A percentile compares a stretch with the other conserved stretches of the same genome.
Conservation (phyloP, 352 stramenopile species). For the Thalassiosira exigua region DNA sequence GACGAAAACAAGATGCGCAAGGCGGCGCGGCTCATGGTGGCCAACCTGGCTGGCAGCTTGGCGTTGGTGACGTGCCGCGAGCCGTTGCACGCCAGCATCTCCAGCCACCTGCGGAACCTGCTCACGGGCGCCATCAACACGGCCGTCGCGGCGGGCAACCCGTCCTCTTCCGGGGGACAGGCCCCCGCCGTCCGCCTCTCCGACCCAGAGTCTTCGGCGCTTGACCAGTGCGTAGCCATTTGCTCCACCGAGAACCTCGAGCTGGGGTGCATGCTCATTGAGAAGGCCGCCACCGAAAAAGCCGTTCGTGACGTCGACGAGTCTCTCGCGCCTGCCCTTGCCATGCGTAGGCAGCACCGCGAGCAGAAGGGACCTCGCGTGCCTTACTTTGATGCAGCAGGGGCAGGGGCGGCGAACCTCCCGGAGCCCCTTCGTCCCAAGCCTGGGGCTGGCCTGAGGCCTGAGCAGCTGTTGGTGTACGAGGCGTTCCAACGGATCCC, state of each 20-base stretch:
- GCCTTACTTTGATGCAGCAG: conserved; percentile 87
- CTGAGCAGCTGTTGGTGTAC: conserved; percentile 96
- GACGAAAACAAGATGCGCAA: conserved; percentile 96
- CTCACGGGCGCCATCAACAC: conserved; percentile 82
- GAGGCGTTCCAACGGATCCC: conserved; percentile 97
- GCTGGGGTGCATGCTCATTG: conserved; percentile 98
- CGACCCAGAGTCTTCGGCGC: conserved; percentile 89
- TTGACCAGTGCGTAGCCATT: conserved; percentile 97
- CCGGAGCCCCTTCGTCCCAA: conserved; percentile 95
- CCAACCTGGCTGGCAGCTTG: conserved; percentile 96
- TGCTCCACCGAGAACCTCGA: conserved; percentile 99
- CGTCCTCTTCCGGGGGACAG: conserved; percentile 14
- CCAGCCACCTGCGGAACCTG: conserved; percentile 93
- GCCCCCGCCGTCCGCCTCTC: conserved; percentile 38
- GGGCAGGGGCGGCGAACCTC: conserved; percentile 87
- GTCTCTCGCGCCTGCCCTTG: conserved; percentile 89
- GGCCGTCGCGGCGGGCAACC: conserved; percentile 24
- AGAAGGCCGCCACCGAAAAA: conserved; percentile 99
- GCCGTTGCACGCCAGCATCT: conserved; percentile 96
- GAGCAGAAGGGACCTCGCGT: conserved; percentile 89
- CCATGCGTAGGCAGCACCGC: conserved; percentile 89
- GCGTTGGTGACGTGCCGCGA: conserved; percentile 98
- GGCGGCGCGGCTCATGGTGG: conserved; percentile 97
- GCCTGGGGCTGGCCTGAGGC: conserved; percentile 89
- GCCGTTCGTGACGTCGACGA: conserved; percentile 98